These are phyloP conservation scores for Pichia sporocuriosa DNA, from an alignment of 805 yeast species.

Conservation along the genomic window DNA sequence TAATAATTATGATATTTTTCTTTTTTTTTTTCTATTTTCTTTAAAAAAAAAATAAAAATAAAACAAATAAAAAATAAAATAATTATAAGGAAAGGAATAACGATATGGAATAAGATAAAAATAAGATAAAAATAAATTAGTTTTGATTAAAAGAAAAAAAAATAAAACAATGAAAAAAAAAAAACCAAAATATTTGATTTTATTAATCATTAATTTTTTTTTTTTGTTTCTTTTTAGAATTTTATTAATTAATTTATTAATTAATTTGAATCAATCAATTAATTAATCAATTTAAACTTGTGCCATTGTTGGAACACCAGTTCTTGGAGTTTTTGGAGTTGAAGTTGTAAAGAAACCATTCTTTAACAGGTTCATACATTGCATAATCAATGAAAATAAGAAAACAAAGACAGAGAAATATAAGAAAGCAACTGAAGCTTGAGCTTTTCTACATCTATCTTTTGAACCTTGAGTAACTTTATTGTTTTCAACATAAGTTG, in stretches of 20 bases:
- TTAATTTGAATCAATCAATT: not conserved
- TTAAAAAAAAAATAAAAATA: too few species aligned
- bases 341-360: slow-evolving; percentile 53
- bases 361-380: slow-evolving; percentile 44
- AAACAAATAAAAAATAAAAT: too few species aligned
- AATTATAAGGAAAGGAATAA: too few species aligned
- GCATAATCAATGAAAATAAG: slow-evolving; percentile 53
- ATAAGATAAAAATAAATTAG: too few species aligned
- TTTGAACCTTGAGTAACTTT: slow-evolving; percentile 64
- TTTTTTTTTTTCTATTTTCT: too few species aligned
- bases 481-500: slow-evolving; percentile 57
- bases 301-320: slow-evolving; percentile 86
- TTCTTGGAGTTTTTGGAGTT: slow-evolving; percentile 50
- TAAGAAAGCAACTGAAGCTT: slow-evolving; percentile 74
- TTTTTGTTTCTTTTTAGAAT: too few species aligned
- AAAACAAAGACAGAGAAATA: slow-evolving; percentile 78
- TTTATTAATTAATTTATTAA: not conserved
- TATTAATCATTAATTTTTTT: too few species aligned
- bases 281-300: slow-evolving; percentile 51
- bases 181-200: not conserved
- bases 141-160: too few species aligned
- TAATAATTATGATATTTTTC: too few species aligned
- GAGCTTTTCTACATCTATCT: slow-evolving; percentile 93
- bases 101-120: too few species aligned
- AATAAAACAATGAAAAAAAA: not conserved